These are phyloP conservation scores for Arachnopeziza araneosa DNA, from an alignment of 2,329 filamentous ascomycete species.

Conservation along the genomic window DNA sequence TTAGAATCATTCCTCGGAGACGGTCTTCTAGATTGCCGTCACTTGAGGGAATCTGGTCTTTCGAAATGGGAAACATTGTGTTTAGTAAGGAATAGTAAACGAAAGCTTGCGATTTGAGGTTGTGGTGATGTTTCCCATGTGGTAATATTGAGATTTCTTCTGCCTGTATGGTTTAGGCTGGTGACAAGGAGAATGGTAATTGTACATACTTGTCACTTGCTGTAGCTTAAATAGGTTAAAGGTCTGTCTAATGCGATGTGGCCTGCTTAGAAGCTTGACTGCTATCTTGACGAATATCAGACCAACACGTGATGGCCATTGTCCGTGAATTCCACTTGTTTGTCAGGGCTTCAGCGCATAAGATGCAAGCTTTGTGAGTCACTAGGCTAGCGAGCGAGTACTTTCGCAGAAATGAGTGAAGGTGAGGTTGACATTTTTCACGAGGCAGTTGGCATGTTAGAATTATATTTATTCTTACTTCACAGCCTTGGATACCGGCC, in stretches of 20 bases:
- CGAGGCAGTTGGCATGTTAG: no score
- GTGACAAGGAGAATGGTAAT: no score
- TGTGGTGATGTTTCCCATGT: not conserved
- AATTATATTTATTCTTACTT: not conserved
- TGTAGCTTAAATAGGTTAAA: no score
- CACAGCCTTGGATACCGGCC: not conserved
- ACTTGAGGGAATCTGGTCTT: constrained; percentile 1
- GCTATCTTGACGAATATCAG: not conserved
- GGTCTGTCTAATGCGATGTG: no score
- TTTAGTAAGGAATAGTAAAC: not conserved
- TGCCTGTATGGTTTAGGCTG: not conserved
- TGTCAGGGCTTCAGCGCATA: no score
- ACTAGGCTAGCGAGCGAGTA: not conserved
- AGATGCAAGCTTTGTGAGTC: no score
- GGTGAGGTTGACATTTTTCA: no score
- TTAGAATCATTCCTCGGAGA: constrained; percentile 54
- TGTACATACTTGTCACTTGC: no score
- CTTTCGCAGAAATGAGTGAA: not conserved
- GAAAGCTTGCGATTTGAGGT: not conserved
- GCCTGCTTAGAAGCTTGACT: not conserved
- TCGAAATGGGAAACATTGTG: constrained; percentile 19
- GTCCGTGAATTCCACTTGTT: not conserved
- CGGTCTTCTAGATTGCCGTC: constrained; percentile 45
- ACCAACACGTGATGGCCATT: not conserved
- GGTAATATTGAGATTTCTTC: not conserved